Conservation (phyloP, 768 basidiomycete species). For the Calvatia gigantea region DNA sequence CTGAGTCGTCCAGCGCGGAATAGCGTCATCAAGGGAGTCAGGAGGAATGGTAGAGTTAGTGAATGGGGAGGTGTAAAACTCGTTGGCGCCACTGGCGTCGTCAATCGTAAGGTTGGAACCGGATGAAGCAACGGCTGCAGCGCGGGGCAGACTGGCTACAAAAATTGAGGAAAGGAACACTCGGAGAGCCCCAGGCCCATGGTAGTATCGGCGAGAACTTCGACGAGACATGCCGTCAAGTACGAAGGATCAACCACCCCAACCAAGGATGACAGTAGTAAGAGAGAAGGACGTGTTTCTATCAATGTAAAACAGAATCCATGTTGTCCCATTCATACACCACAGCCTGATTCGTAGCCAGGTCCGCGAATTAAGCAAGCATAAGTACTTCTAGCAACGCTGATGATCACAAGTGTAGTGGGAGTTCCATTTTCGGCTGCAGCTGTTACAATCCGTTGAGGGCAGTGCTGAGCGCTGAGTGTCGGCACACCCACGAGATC, state of each 20-base stretch:
- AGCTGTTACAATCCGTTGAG: too few species aligned
- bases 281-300: background rate
- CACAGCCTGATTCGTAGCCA: too few species aligned
- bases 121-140: background rate
- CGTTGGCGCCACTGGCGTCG: background rate
- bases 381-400: background rate
- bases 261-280: background rate
- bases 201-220: background rate
- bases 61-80: background rate
- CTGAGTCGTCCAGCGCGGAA: constrained; percentile 22
- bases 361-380: background rate
- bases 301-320: background rate
- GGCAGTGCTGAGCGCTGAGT: too few species aligned
- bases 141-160: background rate
- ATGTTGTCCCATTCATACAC: too few species aligned
- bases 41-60: background rate
- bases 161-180: background rate
- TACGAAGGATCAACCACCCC: background rate
- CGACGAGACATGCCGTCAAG: background rate
- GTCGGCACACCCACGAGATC: too few species aligned
- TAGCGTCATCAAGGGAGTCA: background rate
- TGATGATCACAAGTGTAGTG: background rate
- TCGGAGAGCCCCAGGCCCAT: background rate
- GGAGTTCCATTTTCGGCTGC: background rate
- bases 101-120: background rate